A percentile compares a stretch with the other conserved stretches of the same genome.
These are phyloP conservation scores for Ganoderma resinaceum DNA, from an alignment of 1,284 basidiomycete genomes.

Conservation along the genomic window DNA sequence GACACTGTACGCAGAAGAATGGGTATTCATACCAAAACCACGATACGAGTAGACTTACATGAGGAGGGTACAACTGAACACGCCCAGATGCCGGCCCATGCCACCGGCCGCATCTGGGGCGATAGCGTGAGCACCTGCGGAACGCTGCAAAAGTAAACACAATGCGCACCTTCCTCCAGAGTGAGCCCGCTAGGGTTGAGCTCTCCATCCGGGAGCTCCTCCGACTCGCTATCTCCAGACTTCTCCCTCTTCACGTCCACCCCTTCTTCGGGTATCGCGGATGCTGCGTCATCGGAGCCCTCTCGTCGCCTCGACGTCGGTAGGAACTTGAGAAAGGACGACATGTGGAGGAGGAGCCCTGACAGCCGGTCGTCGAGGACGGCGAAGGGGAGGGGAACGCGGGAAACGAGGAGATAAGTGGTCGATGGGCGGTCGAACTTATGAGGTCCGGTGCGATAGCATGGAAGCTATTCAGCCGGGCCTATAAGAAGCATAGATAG, in stretches of 20 bases:
- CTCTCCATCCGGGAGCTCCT: slow-evolving; percentile 20
- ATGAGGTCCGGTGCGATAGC: background rate
- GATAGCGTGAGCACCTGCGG: background rate
- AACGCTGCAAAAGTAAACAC: background rate
- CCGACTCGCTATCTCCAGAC: slow-evolving; percentile 18
- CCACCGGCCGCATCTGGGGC: slow-evolving; percentile 39
- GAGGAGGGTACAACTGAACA: slow-evolving; percentile 41
- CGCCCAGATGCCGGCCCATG: slow-evolving; percentile 41
- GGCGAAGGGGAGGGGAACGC: background rate
- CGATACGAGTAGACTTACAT: slow-evolving; percentile 30
- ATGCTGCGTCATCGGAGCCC: slow-evolving; percentile 9
- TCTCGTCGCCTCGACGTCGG: slow-evolving; percentile 14
- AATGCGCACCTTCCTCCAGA: slow-evolving; percentile 28
- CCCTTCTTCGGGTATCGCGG: slow-evolving; percentile 10
- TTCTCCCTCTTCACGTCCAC: slow-evolving; percentile 24
- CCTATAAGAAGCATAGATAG: slow-evolving; percentile 11
- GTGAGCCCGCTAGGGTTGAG: slow-evolving; percentile 29
- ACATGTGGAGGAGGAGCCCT: slow-evolving; percentile 16
- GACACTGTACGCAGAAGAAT: slow-evolving; percentile 40
- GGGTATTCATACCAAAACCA: background rate
- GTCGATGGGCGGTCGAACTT: background rate
- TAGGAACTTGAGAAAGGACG: slow-evolving; percentile 21
- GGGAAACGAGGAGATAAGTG: background rate
- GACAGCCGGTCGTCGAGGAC: background rate
- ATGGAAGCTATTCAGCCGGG: background rate